These are phyloP conservation scores for Cordyceps cicadae DNA, from an alignment of 2,329 filamentous ascomycete genomes.

Conservation along the genomic window DNA sequence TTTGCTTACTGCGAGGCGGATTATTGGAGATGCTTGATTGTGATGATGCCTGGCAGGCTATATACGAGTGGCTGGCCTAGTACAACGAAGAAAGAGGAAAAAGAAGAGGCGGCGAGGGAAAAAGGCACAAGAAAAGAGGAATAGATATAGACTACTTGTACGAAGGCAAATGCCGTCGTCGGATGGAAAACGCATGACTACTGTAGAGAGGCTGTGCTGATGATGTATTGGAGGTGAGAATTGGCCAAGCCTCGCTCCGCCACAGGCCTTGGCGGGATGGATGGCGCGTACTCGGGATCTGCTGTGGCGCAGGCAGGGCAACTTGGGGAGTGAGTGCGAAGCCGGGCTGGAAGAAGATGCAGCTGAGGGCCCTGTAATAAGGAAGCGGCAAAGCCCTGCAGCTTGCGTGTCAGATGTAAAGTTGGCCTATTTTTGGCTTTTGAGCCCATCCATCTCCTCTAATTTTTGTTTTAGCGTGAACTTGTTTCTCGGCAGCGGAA, in stretches of 20 bases:
- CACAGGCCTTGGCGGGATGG: constrained; percentile 4
- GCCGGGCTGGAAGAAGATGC: neutral
- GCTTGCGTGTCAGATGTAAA: neutral
- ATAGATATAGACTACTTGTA: too few relatives aligned
- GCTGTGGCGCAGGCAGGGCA: neutral
- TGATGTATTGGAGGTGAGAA: too few relatives aligned
- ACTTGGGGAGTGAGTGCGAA: neutral
- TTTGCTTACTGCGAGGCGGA: too few relatives aligned
- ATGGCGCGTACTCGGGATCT: neutral
- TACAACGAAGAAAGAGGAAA: neutral
- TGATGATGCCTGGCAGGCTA: neutral
- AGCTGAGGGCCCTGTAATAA: neutral
- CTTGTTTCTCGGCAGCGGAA: neutral
- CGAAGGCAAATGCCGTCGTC: too few relatives aligned
- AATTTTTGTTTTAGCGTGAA: neutral
- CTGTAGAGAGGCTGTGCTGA: neutral
- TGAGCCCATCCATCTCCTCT: neutral
- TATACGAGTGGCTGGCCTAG: neutral
- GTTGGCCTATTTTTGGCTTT: constrained; percentile 1
- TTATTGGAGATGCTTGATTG: neutral
- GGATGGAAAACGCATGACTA: neutral
- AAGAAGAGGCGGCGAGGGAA: neutral
- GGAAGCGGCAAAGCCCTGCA: neutral
- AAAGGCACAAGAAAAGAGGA: neutral
- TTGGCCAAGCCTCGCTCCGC: neutral